Evolutionary conservation across 1,284 basidiomycete species (phyloP).

Genomic region (Fomitopsis schrenkii): DNA sequence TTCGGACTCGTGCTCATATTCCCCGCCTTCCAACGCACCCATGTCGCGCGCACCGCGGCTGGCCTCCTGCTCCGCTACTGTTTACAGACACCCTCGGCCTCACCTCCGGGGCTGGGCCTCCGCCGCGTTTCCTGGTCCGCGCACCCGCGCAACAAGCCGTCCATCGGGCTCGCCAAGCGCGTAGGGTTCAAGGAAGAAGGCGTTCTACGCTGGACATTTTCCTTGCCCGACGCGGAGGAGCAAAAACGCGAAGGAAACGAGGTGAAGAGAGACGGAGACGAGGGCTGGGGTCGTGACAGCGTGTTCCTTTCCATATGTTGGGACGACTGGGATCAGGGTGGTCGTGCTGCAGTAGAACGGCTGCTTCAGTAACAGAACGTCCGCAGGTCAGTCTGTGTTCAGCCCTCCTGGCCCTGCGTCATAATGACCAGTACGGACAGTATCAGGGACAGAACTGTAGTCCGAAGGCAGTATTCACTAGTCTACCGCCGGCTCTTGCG

Average conservation of each 20-base stretch:
- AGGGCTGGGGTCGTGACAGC: not conserved
- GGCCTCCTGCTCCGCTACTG: constrained; percentile 54
- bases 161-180: constrained; percentile 48
- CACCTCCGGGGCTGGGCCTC: constrained; percentile 45
- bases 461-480: too few relatives aligned
- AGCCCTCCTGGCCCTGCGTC: not conserved
- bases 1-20: constrained; percentile 48
- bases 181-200: constrained; percentile 62
- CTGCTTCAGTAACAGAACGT: not conserved
- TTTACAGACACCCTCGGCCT: constrained; percentile 41
- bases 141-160: constrained; percentile 44
- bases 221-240: constrained; percentile 27
- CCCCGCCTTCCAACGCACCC: constrained; percentile 59
- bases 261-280: not conserved
- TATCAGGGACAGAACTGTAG: too few relatives aligned
- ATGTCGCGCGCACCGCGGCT: constrained; percentile 58
- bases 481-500: too few relatives aligned
- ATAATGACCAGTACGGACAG: too few relatives aligned
- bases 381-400: not conserved
- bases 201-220: constrained; percentile 48
- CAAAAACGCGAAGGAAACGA: not conserved
- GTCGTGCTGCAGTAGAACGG: not conserved
- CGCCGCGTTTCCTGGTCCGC: constrained; percentile 65
- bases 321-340: not conserved
- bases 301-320: not conserved